Evolutionary conservation across 441 rosid genomes (phyloP), one percentile per base, ranked within the genome.

Genomic region (Brassica hybrid): DNA sequence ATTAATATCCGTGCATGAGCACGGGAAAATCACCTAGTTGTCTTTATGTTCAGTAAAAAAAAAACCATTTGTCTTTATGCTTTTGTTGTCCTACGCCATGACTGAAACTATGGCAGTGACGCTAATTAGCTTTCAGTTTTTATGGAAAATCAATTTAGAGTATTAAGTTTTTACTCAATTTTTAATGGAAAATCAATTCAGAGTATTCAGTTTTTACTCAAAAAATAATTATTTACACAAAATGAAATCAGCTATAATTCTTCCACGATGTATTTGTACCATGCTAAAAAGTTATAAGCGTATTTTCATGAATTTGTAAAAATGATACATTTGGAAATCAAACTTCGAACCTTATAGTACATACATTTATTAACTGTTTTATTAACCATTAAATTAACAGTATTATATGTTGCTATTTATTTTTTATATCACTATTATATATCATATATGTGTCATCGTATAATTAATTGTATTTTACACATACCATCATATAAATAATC

Each of bases 61-160:
- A 21, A 21, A 21, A 21, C 23, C 2, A 21, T 21, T 12, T 23
- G 17, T 25, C 64, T 60, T 27, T 60, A 61, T 61, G 65, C n/a
- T 13, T 21, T 21, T 23, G 63, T 58, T 27, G 65, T 18, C 43
- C 66, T 14, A 36, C 4, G 38, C 43, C 41, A 61, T 27, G 61
- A 54, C 21, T 54, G 59, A 54, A 54, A 54, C 59, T 7, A 52
- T 52, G 65, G 18, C 18, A 60, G 65, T 60, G 11, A 17, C 2
- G 17, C 65, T 27, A 60, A 27, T 60, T 13, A 60, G 65, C 18
- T 25, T n/a, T 60, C 60, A 56, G 59, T 54, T 54, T 54, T 54
- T 52, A 52, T 16, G 58, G 21, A 14, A 54, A 54, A 52, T 6
- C 9, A 50, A 16, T 50, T 50, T 18, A 50, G 57, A 6, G 19